These are phyloP conservation scores for Massarina eburnea DNA, from an alignment of 2,329 filamentous ascomycete genomes.

Conservation along the genomic window DNA sequence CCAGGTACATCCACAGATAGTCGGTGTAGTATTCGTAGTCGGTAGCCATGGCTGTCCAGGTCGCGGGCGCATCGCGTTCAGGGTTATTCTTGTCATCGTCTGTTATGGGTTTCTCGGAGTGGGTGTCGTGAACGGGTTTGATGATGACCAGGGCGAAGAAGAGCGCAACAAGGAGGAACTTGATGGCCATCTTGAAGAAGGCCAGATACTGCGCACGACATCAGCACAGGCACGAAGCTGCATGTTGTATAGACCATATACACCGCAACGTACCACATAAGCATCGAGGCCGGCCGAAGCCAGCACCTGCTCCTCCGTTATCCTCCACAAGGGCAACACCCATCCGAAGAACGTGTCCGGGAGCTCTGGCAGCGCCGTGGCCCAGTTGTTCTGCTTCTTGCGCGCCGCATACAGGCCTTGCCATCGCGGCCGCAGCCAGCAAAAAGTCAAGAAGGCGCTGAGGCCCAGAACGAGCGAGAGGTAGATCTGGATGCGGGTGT, in stretches of 20 bases:
- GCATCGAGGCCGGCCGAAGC: conserved; percentile 91
- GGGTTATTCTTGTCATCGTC: conserved; percentile 12
- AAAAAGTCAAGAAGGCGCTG: conserved; percentile 74
- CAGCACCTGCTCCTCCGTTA: conserved; percentile 87
- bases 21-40: conserved; percentile 49
- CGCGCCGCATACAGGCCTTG: conserved; percentile 85
- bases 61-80: conserved; percentile 19
- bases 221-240: conserved; percentile 11
- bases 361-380: conserved; percentile 70
- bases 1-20: conserved; percentile 89
- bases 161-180: conserved; percentile 75
- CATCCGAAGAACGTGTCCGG: conserved; percentile 88
- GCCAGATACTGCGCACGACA: conserved; percentile 68
- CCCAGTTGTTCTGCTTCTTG: conserved; percentile 71
- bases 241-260: too few relatives aligned
- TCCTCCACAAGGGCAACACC: conserved; percentile 81
- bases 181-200: conserved; percentile 95
- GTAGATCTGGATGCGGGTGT: conserved; percentile 64
- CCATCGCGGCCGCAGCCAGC: conserved; percentile 87
- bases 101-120: conserved; percentile 37
- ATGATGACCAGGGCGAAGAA: conserved; percentile 81
- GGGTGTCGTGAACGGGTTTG: conserved; percentile 80
- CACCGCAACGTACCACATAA: conserved; percentile 73
- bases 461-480: conserved; percentile 72
- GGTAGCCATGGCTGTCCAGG: conserved; percentile 20